Evolutionary conservation across 176 grass and related monocot genomes (phyloP).

Genomic region (Typha latifolia): DNA sequence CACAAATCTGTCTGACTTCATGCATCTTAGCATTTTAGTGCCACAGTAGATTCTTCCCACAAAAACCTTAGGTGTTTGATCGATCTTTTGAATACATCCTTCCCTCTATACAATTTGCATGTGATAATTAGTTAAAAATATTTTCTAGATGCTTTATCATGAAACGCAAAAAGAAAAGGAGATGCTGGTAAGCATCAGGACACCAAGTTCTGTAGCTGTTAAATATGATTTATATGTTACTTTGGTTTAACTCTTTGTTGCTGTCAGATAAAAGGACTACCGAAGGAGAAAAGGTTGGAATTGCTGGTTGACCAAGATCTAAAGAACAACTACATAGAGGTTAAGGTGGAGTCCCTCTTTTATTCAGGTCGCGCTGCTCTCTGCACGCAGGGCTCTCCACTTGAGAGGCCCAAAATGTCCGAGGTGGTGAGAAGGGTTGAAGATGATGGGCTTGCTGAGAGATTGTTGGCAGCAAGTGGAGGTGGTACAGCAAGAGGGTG

Average conservation of each 20-base stretch:
- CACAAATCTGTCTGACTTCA: too few species aligned
- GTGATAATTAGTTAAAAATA: too few species aligned
- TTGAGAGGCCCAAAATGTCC: background rate
- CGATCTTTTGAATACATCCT: too few species aligned
- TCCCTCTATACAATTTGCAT: too few species aligned
- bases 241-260: background rate
- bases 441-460: background rate
- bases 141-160: too few species aligned
- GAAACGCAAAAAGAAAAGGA: too few species aligned
- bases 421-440: background rate
- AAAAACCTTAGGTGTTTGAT: too few species aligned
- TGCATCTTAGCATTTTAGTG: too few species aligned
- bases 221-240: too few species aligned
- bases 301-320: slow-evolving; percentile 56
- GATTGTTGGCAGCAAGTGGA: slow-evolving; percentile 1
- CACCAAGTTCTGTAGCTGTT: too few species aligned
- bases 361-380: background rate
- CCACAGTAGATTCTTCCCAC: too few species aligned
- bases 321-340: slow-evolving; percentile 1
- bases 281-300: slow-evolving; percentile 46
- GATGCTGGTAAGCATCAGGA: too few species aligned
- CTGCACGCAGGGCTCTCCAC: background rate
- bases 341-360: background rate
- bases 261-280: slow-evolving; percentile 40
- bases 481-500: background rate